These are phyloP conservation scores for Saraca asoca DNA, from an alignment of 331 rosid genomes.

Conservation along the genomic window DNA sequence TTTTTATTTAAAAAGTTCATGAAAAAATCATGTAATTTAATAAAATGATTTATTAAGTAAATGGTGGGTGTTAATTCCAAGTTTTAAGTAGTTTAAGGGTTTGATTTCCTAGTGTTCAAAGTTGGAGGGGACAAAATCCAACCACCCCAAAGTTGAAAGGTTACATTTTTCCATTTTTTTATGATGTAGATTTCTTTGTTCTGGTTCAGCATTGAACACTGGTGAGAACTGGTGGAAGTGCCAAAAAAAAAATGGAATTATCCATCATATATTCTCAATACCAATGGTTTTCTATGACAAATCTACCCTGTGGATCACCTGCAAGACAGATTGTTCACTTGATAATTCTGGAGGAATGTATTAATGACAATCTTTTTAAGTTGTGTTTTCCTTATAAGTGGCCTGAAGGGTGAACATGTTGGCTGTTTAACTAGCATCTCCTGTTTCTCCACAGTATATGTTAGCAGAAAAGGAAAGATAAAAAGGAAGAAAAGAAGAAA, in stretches of 20 bases:
- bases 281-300: neutral
- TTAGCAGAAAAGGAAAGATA: neutral
- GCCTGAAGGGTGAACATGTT: slow-evolving; percentile 16
- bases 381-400: neutral
- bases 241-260: slow-evolving; percentile 17
- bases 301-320: neutral
- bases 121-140: no score
- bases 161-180: no score
- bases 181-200: neutral
- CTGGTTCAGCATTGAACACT: slow-evolving; percentile 10
- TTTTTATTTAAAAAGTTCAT: no score
- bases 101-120: no score
- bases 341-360: neutral
- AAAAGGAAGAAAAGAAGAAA: neutral
- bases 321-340: slow-evolving; percentile 16
- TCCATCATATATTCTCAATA: slow-evolving; percentile 5
- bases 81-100: no score
- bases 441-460: slow-evolving; percentile 13
- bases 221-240: slow-evolving; percentile 14
- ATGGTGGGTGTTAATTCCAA: no score
- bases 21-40: no score
- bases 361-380: neutral
- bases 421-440: slow-evolving; percentile 8
- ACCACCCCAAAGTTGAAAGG: no score
- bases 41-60: no score